phyloP scores from a whole-genome alignment of 495 filamentous ascomycete genomes.

The Xylaria longipes region DNA sequence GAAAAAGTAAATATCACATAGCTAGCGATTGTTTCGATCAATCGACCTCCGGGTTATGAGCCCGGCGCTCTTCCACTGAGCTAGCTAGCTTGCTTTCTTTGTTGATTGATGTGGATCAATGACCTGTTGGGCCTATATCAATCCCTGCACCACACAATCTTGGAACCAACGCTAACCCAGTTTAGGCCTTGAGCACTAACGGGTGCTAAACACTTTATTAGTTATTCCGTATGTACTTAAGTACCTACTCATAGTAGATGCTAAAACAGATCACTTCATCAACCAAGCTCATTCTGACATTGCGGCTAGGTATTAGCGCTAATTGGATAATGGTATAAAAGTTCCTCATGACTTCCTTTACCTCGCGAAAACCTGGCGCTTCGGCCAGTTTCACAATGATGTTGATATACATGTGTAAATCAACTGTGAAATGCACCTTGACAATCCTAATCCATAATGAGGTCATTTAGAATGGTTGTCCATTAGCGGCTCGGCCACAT shows the following conservation, averaged over 20 bases:
- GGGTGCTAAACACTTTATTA: too few species aligned
- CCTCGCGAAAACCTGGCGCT: neutral
- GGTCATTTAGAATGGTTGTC: neutral
- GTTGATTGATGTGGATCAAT: neutral
- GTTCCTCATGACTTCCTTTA: neutral
- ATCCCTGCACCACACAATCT: neutral
- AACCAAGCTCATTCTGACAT: neutral
- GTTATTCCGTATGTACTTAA: too few species aligned
- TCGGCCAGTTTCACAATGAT: neutral
- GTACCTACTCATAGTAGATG: too few species aligned
- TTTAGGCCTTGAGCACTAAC: too few species aligned
- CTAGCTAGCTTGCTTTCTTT: conserved; percentile 40
- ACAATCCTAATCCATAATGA: neutral
- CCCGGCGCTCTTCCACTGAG: conserved; percentile 63
- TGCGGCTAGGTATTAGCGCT: too few species aligned
- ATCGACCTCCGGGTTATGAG: conserved; percentile 63
- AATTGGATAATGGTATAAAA: neutral
- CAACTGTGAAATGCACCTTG: neutral
- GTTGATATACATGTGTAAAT: neutral
- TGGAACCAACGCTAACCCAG: neutral
- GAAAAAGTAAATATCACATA: neutral
- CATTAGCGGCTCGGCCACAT: neutral
- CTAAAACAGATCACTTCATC: neutral
- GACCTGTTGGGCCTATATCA: neutral
- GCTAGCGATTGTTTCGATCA: conserved; percentile 60